Evolutionary conservation across 257 asterid species (phyloP).

Genomic region (Ajuga chamaepitys): DNA sequence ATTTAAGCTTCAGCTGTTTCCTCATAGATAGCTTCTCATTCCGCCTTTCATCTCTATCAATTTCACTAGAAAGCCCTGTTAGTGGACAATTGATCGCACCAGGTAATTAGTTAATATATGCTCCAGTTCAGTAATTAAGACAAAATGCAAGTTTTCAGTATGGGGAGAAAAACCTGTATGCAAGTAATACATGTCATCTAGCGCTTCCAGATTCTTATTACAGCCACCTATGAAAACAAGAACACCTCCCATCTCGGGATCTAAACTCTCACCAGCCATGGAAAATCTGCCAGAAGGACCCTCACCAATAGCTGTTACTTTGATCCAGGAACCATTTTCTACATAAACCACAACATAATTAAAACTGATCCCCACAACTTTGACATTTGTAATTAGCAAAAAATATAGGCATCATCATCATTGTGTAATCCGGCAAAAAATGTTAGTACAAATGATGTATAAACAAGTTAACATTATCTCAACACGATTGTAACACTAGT

Average conservation of each 20-base stretch:
- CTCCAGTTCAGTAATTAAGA: conserved; percentile 13
- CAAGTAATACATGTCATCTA: conserved; percentile 79
- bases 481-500: background rate
- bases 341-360: conserved; percentile 12
- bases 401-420: background rate
- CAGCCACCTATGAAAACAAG: conserved; percentile 93
- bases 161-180: conserved; percentile 60
- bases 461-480: background rate
- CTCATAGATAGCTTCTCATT: conserved; percentile 74
- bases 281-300: conserved; percentile 95
- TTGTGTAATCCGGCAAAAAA: background rate
- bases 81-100: background rate
- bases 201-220: conserved; percentile 88
- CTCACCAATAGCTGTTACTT: conserved; percentile 56
- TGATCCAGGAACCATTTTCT: conserved; percentile 81
- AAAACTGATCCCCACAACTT: background rate
- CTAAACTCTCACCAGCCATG: conserved; percentile 87
- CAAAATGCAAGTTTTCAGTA: conserved; percentile 6
- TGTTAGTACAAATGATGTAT: background rate
- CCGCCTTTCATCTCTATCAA: conserved; percentile 63
- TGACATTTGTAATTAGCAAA: conserved; percentile 3
- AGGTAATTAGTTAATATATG: background rate
- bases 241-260: conserved; percentile 79
- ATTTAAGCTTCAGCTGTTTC: conserved; percentile 83
- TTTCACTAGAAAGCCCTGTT: conserved; percentile 61